A percentile compares a stretch with the other conserved stretches of the same genome.
These are phyloP conservation scores for Sporothrix pseudoabietina DNA, from an alignment of 2,329 filamentous ascomycete species.

Conservation along the genomic window DNA sequence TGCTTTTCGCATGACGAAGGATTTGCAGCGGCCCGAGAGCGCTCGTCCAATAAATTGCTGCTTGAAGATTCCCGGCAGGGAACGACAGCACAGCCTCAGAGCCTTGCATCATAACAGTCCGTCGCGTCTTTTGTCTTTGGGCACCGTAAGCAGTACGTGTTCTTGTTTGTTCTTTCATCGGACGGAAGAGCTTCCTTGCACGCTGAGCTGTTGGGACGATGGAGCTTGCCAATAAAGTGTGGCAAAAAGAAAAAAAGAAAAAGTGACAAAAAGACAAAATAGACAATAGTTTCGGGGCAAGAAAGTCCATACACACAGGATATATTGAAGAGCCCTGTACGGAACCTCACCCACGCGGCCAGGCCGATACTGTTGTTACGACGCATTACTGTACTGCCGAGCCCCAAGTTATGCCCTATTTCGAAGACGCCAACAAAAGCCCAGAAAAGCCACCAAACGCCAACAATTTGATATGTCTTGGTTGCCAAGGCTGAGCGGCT, in stretches of 20 bases:
- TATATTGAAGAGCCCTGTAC: neutral
- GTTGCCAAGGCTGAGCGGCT: neutral
- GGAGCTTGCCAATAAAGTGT: conserved; percentile 5
- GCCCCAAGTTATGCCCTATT: conserved; percentile 6
- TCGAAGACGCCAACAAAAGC: neutral
- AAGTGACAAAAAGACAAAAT: neutral
- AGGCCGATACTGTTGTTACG: too few species aligned
- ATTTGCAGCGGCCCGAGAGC: neutral
- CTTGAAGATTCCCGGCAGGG: neutral
- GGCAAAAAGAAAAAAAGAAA: neutral
- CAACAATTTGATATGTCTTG: neutral
- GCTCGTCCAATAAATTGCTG: neutral
- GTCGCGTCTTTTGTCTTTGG: neutral
- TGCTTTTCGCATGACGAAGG: neutral
- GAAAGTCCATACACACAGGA: neutral
- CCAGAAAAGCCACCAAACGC: neutral
- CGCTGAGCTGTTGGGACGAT: neutral
- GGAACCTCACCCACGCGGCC: too few species aligned
- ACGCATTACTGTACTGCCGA: neutral
- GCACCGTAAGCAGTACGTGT: neutral
- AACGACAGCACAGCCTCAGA: conserved; percentile 27
- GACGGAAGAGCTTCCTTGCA: neutral
- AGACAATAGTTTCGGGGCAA: neutral
- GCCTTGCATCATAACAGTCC: conserved; percentile 1
- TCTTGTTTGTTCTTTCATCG: neutral